Percentiles rank a stretch among this genome's conserved stretches.
Evolutionary conservation across 1,139 yeast species (phyloP).

Genomic region (Maudiozyma humilis): DNA sequence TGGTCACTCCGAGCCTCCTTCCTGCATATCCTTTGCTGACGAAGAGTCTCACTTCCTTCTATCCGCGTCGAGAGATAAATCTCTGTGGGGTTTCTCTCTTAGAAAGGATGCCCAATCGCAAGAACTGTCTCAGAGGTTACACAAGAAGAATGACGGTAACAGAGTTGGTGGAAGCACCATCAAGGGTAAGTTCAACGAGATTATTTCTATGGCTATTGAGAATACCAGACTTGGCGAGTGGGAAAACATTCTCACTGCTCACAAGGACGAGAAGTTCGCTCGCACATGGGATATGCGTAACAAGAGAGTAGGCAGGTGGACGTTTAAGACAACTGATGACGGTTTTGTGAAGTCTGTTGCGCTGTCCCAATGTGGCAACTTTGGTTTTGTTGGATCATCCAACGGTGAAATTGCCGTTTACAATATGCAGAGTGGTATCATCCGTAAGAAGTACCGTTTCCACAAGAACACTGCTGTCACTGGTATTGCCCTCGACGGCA

Average conservation of each 20-base stretch:
- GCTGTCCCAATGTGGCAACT: slow-evolving; percentile 90
- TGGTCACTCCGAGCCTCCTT: slow-evolving; percentile 92
- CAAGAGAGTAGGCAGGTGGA: slow-evolving; percentile 73
- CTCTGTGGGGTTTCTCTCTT: slow-evolving; percentile 86
- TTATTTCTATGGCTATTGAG: slow-evolving; percentile 63
- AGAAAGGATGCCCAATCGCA: slow-evolving; percentile 96
- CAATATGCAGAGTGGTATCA: slow-evolving; percentile 82
- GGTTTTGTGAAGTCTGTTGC: slow-evolving; percentile 76
- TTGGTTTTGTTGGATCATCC: slow-evolving; percentile 87
- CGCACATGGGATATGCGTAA: slow-evolving; percentile 86
- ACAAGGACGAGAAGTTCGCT: slow-evolving; percentile 74
- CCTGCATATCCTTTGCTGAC: slow-evolving; percentile 68
- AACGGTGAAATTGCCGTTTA: slow-evolving; percentile 82
- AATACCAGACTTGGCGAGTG: slow-evolving; percentile 81
- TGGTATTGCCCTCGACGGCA: slow-evolving; percentile 82
- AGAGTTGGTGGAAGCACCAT: slow-evolving; percentile 49
- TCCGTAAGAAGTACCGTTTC: slow-evolving; percentile 54
- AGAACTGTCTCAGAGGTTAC: slow-evolving; percentile 75
- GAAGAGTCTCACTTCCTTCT: slow-evolving; percentile 73
- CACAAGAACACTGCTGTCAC: slow-evolving; percentile 82
- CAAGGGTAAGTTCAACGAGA: slow-evolving; percentile 62
- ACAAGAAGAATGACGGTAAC: slow-evolving; percentile 46
- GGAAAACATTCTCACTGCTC: slow-evolving; percentile 93
- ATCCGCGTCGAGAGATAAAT: slow-evolving; percentile 79
- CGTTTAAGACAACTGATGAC: slow-evolving; percentile 62